Percentiles rank a stretch among this genome's conserved stretches.
Evolutionary conservation across 2,329 filamentous ascomycete genomes (phyloP).

Genomic region (Colletotrichum sp.): DNA sequence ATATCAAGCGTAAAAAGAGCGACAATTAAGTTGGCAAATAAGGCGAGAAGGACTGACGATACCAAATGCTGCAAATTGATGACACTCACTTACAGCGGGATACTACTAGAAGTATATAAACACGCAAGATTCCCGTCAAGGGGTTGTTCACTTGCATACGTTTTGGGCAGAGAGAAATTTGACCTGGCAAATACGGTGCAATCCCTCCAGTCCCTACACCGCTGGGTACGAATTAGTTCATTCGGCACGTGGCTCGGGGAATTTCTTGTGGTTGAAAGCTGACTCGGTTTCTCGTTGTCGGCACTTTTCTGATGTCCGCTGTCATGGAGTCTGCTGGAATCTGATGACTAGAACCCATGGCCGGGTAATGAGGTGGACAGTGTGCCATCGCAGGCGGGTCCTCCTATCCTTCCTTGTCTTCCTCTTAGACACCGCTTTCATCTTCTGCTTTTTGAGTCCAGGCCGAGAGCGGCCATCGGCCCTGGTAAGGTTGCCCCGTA

Average conservation of each 20-base stretch:
- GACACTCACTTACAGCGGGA: neutral
- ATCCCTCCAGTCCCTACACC: neutral
- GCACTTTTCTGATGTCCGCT: neutral
- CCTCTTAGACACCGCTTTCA: neutral
- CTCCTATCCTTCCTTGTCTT: neutral
- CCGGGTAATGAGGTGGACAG: neutral
- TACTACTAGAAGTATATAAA: neutral
- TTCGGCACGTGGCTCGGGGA: neutral
- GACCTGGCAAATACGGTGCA: neutral
- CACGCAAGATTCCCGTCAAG: neutral
- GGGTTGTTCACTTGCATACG: neutral
- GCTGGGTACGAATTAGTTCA: neutral
- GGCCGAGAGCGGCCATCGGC: neutral
- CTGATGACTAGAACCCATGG: neutral
- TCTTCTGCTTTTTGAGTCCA: neutral
- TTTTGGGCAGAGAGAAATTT: neutral
- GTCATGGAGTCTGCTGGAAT: neutral
- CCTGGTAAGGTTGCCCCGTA: neutral
- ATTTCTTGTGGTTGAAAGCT: neutral
- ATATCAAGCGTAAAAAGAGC: neutral
- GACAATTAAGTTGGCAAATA: neutral
- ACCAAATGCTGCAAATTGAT: neutral
- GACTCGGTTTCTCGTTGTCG: neutral
- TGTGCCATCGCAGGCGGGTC: neutral
- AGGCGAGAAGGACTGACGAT: neutral